Evolutionary conservation across 352 stramenopile species (phyloP).

Genomic region (Elongisporangium senticosum): DNA sequence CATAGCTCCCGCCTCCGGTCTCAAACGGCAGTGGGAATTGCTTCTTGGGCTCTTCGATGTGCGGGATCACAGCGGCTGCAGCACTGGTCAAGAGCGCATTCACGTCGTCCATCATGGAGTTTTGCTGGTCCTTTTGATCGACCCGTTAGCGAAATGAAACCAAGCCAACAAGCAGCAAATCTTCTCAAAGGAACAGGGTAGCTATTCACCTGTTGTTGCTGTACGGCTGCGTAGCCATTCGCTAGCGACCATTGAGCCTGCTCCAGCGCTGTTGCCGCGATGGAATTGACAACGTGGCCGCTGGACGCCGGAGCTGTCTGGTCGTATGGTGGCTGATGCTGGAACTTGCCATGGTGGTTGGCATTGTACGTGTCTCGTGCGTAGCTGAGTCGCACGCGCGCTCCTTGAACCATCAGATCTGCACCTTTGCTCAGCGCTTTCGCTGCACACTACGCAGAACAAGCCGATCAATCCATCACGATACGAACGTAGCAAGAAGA

Average conservation of each 20-base stretch:
- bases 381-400: slow-evolving; percentile 49
- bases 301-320: background rate
- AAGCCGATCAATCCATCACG: slow-evolving; percentile 3
- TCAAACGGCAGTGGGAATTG: slow-evolving; percentile 74
- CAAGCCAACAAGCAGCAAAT: background rate
- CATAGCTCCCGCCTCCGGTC: slow-evolving; percentile 67
- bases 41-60: slow-evolving; percentile 69
- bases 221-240: slow-evolving; percentile 38
- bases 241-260: slow-evolving; percentile 79
- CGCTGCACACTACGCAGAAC: slow-evolving; percentile 17
- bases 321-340: slow-evolving; percentile 4
- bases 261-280: slow-evolving; percentile 59
- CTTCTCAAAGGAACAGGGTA: slow-evolving; percentile 6
- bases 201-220: slow-evolving; percentile 33
- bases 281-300: slow-evolving; percentile 25
- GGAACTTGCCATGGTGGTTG: slow-evolving; percentile 13
- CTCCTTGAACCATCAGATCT: slow-evolving; percentile 28
- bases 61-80: slow-evolving; percentile 48
- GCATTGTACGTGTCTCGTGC: slow-evolving; percentile 34
- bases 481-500: background rate
- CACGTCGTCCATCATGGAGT: slow-evolving; percentile 41
- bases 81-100: slow-evolving; percentile 50
- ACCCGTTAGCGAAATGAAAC: slow-evolving; percentile 1
- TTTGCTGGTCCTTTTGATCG: slow-evolving; percentile 14
- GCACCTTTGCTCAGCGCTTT: slow-evolving; percentile 24